Conservation (phyloP, 1,139 yeast genomes). For the Citeromyces hawaiiensis region DNA sequence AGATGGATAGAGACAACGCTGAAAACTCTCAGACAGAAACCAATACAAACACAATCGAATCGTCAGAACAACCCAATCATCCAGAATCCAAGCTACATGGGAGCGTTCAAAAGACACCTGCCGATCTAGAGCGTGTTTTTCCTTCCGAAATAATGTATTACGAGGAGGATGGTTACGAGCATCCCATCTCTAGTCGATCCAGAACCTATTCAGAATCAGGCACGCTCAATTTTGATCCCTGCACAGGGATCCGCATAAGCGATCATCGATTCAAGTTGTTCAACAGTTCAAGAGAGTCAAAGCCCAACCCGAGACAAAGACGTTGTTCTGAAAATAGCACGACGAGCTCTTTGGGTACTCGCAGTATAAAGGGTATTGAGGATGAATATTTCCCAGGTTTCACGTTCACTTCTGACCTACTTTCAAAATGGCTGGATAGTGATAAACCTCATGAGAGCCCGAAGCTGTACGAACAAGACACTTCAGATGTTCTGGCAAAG, state of each 20-base stretch:
- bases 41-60: too few relatives aligned
- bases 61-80: too few relatives aligned
- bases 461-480: not conserved
- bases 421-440: constrained; percentile 19
- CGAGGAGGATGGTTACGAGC: not conserved
- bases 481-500: not conserved
- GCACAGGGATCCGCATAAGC: constrained; percentile 3
- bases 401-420: constrained; percentile 24
- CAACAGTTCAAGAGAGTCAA: not conserved
- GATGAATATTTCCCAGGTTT: constrained; percentile 67
- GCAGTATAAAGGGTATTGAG: constrained; percentile 33
- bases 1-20: not conserved
- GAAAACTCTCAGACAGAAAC: too few relatives aligned
- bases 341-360: not conserved
- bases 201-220: constrained; percentile 47
- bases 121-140: not conserved
- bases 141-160: constrained; percentile 1
- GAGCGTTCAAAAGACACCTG: not conserved
- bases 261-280: not conserved
- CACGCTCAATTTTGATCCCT: constrained; percentile 31
- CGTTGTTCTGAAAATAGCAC: not conserved
- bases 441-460: constrained; percentile 7
- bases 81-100: not conserved
- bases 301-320: not conserved
- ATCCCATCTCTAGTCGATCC: constrained; percentile 12